Conservation (phyloP, 2,329 filamentous ascomycete species). For the Hypoxylon sp. region DNA sequence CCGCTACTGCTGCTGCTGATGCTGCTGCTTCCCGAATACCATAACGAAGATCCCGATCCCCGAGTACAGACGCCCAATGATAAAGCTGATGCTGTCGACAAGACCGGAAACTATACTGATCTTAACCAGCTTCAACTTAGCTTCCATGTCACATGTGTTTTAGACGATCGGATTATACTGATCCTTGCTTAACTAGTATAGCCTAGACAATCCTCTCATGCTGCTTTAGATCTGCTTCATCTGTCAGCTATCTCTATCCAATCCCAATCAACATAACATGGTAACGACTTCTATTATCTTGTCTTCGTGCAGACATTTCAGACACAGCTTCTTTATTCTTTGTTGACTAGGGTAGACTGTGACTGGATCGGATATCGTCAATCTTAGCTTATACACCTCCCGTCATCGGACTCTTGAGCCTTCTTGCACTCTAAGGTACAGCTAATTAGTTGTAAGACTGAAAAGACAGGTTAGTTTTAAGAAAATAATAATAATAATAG, state of each 20-base stretch:
- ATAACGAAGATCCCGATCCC: conserved; percentile 42
- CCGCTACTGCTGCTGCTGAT: conserved; percentile 12
- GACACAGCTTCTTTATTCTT: not conserved
- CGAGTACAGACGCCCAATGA: conserved; percentile 24
- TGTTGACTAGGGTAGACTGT: not conserved
- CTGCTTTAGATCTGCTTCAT: conserved; percentile 15
- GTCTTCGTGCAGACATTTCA: conserved; percentile 4
- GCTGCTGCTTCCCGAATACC: conserved; percentile 38
- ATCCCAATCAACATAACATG: conserved; percentile 6
- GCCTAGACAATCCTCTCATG: conserved; percentile 12
- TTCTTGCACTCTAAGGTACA: not conserved
- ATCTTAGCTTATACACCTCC: not conserved
- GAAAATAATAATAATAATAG: not conserved
- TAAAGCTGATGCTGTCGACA: conserved; percentile 3
- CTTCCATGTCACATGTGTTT: conserved; percentile 12
- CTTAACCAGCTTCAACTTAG: conserved; percentile 17
- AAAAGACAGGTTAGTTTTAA: not conserved
- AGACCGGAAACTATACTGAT: conserved; percentile 3
- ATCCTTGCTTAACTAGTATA: conserved; percentile 15
- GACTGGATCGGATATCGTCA: not conserved
- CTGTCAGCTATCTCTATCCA: conserved; percentile 23
- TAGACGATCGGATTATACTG: conserved; percentile 9
- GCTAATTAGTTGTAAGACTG: not conserved
- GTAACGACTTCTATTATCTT: conserved; percentile 12
- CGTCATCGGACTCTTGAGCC: not conserved